phyloP scores from a whole-genome alignment of 73 alveolate species.

The Blepharisma japonicum region DNA sequence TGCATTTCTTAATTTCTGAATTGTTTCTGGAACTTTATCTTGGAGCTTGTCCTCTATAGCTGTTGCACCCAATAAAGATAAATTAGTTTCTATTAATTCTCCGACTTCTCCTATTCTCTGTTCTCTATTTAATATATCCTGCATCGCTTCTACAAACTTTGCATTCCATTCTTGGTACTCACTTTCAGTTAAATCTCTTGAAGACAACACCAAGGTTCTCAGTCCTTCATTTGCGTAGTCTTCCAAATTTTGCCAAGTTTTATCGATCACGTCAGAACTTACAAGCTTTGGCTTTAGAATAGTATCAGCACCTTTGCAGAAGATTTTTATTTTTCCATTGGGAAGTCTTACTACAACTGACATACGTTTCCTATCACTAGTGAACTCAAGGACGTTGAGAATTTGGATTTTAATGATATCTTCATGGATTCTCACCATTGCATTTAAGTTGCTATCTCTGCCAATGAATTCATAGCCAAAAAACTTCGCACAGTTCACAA shows the following conservation, averaged over 20 bases:
- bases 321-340: slow-evolving; percentile 46
- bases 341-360: slow-evolving; percentile 76
- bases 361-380: slow-evolving; percentile 88
- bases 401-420: slow-evolving; percentile 49
- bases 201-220: slow-evolving; percentile 75
- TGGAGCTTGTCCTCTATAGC: slow-evolving; percentile 94
- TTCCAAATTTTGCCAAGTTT: slow-evolving; percentile 40
- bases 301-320: slow-evolving; percentile 96
- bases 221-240: slow-evolving; percentile 54
- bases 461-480: slow-evolving; percentile 57
- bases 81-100: slow-evolving; percentile 70
- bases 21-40: slow-evolving; percentile 68
- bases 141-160: slow-evolving; percentile 48
- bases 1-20: slow-evolving; percentile 57
- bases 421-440: slow-evolving; percentile 49
- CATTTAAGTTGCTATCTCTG: slow-evolving; percentile 14
- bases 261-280: slow-evolving; percentile 5
- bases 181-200: slow-evolving; percentile 54
- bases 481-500: slow-evolving; percentile 60
- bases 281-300: slow-evolving; percentile 62
- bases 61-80: slow-evolving; percentile 83
- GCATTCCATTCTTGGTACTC: slow-evolving; percentile 71
- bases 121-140: slow-evolving; percentile 64
- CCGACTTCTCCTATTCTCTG: slow-evolving; percentile 59
- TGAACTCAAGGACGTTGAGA: slow-evolving; percentile 70